phyloP scores from a whole-genome alignment of 805 yeast genomes.

The Kluyveromyces wickerhamii region DNA sequence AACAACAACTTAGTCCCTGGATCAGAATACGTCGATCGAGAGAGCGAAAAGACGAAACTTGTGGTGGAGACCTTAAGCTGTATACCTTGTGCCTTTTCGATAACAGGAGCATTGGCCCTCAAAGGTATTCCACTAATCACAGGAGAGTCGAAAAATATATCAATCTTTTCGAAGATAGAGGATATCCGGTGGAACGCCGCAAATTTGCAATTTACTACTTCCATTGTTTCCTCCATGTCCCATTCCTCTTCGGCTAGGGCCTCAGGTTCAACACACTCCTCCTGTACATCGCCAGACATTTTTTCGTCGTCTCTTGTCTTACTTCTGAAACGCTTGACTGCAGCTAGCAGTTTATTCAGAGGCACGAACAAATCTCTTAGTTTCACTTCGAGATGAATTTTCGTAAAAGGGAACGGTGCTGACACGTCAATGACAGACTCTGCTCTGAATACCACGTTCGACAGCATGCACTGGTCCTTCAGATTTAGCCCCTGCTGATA shows the following conservation, averaged over 20 bases:
- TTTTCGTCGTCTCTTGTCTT: neutral
- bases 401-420: slow-evolving; percentile 1
- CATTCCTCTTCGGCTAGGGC: no score
- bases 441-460: neutral
- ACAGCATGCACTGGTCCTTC: neutral
- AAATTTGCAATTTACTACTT: neutral
- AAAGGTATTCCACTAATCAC: slow-evolving; percentile 16
- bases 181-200: slow-evolving; percentile 4
- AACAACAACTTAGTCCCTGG: slow-evolving; percentile 43
- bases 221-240: neutral
- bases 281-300: neutral
- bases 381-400: slow-evolving; percentile 14
- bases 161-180: slow-evolving; percentile 14
- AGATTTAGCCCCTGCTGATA: neutral
- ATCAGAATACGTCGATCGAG: slow-evolving; percentile 27
- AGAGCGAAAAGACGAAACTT: slow-evolving; percentile 21
- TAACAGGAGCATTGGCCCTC: slow-evolving; percentile 16
- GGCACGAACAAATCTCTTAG: slow-evolving; percentile 18
- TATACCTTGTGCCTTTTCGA: slow-evolving; percentile 16
- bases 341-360: slow-evolving; percentile 5
- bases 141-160: slow-evolving; percentile 20
- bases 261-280: neutral
- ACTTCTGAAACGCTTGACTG: no score
- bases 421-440: neutral
- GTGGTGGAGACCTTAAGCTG: slow-evolving; percentile 18